Conservation (phyloP, 176 grass and related monocot genomes). For the Rhynchospora tenuis region DNA sequence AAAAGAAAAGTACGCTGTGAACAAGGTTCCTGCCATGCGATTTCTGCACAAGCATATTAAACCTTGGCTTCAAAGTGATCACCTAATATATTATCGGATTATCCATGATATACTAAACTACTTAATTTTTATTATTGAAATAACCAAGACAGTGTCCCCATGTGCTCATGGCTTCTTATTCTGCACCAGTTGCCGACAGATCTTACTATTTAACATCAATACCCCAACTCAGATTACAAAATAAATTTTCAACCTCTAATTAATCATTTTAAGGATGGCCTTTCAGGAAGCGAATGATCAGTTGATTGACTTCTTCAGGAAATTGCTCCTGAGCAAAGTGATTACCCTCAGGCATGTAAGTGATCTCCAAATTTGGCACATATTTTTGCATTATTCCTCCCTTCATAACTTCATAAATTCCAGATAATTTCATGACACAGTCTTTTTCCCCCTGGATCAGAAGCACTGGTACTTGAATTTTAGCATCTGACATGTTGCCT, state of each 20-base stretch:
- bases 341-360: slow-evolving; percentile 50
- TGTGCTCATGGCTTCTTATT: background rate
- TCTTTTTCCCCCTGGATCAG: slow-evolving; percentile 65
- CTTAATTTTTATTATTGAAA: background rate
- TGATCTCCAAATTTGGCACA: slow-evolving; percentile 55
- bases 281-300: slow-evolving; percentile 52
- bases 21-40: too few species aligned
- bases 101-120: background rate
- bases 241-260: background rate
- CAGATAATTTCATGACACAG: slow-evolving; percentile 49
- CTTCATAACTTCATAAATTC: slow-evolving; percentile 25
- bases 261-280: slow-evolving; percentile 29
- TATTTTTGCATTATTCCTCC: slow-evolving; percentile 36
- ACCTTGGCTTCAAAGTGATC: background rate
- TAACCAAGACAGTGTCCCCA: background rate
- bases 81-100: too few species aligned
- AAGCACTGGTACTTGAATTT: slow-evolving; percentile 55
- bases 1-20: too few species aligned
- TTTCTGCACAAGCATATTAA: background rate
- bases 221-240: background rate
- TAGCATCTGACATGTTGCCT: slow-evolving; percentile 15
- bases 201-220: background rate
- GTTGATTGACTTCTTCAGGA: slow-evolving; percentile 44
- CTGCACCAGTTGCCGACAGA: background rate
- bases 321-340: slow-evolving; percentile 83